Evolutionary conservation across 2,329 filamentous ascomycete species (phyloP).

Genomic region (Clarireedia hainanense): DNA sequence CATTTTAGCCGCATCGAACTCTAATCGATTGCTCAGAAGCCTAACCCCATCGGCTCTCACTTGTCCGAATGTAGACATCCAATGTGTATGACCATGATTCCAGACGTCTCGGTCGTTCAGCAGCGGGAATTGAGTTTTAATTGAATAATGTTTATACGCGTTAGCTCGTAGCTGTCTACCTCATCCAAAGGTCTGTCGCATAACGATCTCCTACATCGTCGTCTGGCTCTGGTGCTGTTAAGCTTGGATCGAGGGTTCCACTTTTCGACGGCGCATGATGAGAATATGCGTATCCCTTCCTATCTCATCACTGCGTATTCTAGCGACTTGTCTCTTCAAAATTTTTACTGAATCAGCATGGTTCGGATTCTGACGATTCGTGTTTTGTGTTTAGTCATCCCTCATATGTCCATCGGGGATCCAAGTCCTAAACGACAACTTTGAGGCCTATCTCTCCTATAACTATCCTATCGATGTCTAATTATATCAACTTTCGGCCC

Average conservation of each 20-base stretch:
- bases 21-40: background rate
- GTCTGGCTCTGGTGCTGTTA: background rate
- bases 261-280: conserved; percentile 4
- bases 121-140: background rate
- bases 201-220: background rate
- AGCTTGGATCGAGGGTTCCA: background rate
- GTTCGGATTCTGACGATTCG: background rate
- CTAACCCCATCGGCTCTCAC: background rate
- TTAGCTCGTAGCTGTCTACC: background rate
- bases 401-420: too few relatives aligned
- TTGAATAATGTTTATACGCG: background rate
- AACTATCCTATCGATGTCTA: background rate
- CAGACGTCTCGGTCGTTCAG: background rate
- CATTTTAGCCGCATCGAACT: too few relatives aligned
- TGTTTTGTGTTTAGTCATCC: background rate
- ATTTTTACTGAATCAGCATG: background rate
- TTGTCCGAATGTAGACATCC: background rate
- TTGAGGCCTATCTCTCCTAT: background rate
- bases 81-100: conserved; percentile 5
- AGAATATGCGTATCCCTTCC: background rate
- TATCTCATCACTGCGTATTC: background rate
- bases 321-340: background rate
- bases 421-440: background rate
- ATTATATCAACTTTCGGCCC: background rate
- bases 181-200: background rate